These are phyloP conservation scores for Chrysoporthe cubensis DNA, from an alignment of 2,329 filamentous ascomycete genomes.

Conservation along the genomic window DNA sequence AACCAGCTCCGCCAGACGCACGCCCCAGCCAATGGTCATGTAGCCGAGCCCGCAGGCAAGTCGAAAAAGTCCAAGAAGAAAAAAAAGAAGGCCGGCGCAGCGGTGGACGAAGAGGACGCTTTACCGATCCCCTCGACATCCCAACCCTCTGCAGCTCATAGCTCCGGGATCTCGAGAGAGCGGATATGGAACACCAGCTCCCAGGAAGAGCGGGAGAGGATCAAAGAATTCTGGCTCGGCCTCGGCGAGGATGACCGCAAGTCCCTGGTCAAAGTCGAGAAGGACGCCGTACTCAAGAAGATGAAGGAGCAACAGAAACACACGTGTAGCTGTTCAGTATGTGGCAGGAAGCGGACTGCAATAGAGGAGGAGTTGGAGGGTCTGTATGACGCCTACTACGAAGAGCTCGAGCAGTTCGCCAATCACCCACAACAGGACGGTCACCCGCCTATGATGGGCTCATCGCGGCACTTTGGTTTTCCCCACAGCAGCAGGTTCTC, in stretches of 20 bases:
- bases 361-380: slow-evolving; percentile 98
- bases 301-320: slow-evolving; percentile 99
- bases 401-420: slow-evolving; percentile 96
- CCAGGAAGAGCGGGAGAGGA: slow-evolving; percentile 91
- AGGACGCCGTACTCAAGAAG: slow-evolving; percentile 95
- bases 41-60: slow-evolving; percentile 41
- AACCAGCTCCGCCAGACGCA: slow-evolving; percentile 44
- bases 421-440: slow-evolving; percentile 73
- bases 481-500: slow-evolving; percentile 39
- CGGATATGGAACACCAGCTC: slow-evolving; percentile 98
- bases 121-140: slow-evolving; percentile 37
- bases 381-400: slow-evolving; percentile 97
- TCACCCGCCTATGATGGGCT: slow-evolving; percentile 70
- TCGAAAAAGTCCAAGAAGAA: slow-evolving; percentile 70
- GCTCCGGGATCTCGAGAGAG: slow-evolving; percentile 65
- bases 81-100: slow-evolving; percentile 59
- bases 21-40: slow-evolving; percentile 39
- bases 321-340: slow-evolving; percentile 97
- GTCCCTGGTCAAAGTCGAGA: slow-evolving; percentile 95
- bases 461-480: slow-evolving; percentile 65
- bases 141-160: slow-evolving; percentile 38
- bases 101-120: slow-evolving; percentile 32
- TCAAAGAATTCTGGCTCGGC: slow-evolving; percentile 97
- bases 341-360: slow-evolving; percentile 91
- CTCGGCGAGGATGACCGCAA: slow-evolving; percentile 93